phyloP scores from a whole-genome alignment of 257 asterid species.

The Penstemon newberryi region DNA sequence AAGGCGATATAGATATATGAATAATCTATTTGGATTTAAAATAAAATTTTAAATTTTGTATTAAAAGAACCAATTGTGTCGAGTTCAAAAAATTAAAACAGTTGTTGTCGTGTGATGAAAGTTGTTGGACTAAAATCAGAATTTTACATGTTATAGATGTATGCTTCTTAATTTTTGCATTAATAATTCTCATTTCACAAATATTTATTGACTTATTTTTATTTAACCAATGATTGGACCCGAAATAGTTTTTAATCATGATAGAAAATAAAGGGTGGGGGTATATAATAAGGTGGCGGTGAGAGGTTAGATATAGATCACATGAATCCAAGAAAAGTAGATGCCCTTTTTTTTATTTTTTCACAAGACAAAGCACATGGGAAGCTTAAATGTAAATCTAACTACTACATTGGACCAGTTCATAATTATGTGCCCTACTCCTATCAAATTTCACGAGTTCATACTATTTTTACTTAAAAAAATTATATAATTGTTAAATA shows the following conservation, averaged over 20 bases:
- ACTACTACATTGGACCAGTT: constrained; percentile 12
- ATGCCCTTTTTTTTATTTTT: neutral
- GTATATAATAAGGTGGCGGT: neutral
- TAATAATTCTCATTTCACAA: too few species aligned
- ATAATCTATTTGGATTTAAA: too few species aligned
- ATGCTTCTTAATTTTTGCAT: too few species aligned
- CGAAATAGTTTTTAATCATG: neutral
- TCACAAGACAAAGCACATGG: constrained; percentile 1
- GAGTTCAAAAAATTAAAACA: too few species aligned
- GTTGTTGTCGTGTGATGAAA: too few species aligned
- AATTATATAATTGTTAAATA: neutral
- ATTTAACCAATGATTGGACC: too few species aligned
- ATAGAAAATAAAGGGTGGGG: neutral
- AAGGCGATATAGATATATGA: too few species aligned
- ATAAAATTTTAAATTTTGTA: too few species aligned
- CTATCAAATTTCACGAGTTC: neutral
- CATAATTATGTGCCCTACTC: neutral
- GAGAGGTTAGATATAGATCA: neutral
- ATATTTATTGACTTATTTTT: too few species aligned
- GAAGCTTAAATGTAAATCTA: constrained; percentile 21
- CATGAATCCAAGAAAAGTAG: constrained; percentile 9
- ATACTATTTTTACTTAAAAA: neutral
- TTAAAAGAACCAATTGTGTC: too few species aligned
- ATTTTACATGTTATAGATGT: too few species aligned
- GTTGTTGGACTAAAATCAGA: too few species aligned